Percentiles rank a stretch among this genome's conserved stretches.
These are phyloP conservation scores for Stephania cephalantha DNA, from an alignment of 164 flowering plant genomes.

Conservation along the genomic window DNA sequence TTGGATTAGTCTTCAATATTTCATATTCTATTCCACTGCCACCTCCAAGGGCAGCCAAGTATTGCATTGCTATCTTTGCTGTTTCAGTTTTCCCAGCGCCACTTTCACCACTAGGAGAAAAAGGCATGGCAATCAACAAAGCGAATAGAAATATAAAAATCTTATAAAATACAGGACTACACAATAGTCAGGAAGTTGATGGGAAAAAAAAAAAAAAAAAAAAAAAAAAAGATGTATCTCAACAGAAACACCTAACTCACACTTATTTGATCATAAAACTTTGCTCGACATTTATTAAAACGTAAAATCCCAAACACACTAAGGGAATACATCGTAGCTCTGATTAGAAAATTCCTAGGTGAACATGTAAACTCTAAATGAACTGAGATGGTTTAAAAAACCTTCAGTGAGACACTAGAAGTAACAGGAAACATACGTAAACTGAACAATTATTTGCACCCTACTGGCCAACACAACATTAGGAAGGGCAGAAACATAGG, in stretches of 20 bases:
- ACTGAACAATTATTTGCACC: neutral
- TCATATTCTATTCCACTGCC: constrained; percentile 96
- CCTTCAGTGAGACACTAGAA: neutral
- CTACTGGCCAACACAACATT: neutral
- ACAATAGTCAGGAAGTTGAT: neutral
- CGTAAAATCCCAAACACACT: neutral
- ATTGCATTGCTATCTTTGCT: constrained; percentile 98
- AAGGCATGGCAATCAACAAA: neutral
- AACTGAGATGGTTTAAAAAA: neutral
- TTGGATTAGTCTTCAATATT: constrained; percentile 92
- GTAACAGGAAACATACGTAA: neutral
- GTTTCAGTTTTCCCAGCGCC: constrained; percentile 99
- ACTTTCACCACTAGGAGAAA: constrained; percentile 86
- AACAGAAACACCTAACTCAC: neutral
- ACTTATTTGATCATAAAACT: neutral
- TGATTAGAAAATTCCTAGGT: neutral
- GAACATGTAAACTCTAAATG: neutral
- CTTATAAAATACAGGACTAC: neutral
- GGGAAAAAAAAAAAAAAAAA: neutral
- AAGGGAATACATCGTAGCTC: neutral
- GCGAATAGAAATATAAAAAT: neutral
- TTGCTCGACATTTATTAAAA: neutral
- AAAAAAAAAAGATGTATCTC: neutral
- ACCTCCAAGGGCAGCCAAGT: constrained; percentile 97
- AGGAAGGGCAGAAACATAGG: neutral